Evolutionary conservation across 345 rosid genomes (phyloP).

Genomic region (Corymbia maculata): DNA sequence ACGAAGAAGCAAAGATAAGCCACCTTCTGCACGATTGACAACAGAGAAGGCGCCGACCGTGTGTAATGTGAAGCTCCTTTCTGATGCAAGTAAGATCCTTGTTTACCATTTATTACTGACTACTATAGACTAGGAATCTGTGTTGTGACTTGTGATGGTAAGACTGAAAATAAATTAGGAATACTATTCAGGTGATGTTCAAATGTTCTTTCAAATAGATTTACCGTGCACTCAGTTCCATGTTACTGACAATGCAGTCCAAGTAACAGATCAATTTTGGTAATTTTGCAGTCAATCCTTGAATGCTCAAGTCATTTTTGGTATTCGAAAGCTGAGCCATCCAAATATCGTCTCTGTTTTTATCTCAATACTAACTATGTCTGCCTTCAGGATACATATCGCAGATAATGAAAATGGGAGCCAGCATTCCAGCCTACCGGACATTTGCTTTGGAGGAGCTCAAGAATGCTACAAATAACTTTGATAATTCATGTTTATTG

Average conservation of each 20-base stretch:
- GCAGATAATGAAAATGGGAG: conserved; percentile 63
- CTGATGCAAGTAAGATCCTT: conserved; percentile 51
- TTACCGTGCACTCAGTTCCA: not conserved
- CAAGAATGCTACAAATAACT: conserved; percentile 46
- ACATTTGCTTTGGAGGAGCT: conserved; percentile 51
- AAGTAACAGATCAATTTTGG: not conserved
- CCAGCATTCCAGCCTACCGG: conserved; percentile 39
- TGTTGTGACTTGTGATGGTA: not conserved
- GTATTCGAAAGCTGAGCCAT: not conserved
- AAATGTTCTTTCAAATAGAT: not conserved
- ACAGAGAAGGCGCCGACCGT: conserved; percentile 15
- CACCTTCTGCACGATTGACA: conserved; percentile 12
- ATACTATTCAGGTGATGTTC: not conserved
- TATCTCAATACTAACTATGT: not conserved
- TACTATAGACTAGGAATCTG: not conserved
- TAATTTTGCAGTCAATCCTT: not conserved
- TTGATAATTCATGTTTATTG: conserved; percentile 19
- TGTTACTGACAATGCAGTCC: not conserved
- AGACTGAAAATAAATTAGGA: not conserved
- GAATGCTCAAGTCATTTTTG: not conserved
- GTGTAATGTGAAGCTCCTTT: conserved; percentile 40
- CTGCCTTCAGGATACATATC: conserved; percentile 38
- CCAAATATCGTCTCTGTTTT: not conserved
- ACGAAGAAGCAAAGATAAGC: not conserved
- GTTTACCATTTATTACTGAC: not conserved